A percentile compares a stretch with the other conserved stretches of the same genome.
These are phyloP conservation scores for Neocucurbitaria cava DNA, from an alignment of 2,329 filamentous ascomycete species.

Conservation along the genomic window DNA sequence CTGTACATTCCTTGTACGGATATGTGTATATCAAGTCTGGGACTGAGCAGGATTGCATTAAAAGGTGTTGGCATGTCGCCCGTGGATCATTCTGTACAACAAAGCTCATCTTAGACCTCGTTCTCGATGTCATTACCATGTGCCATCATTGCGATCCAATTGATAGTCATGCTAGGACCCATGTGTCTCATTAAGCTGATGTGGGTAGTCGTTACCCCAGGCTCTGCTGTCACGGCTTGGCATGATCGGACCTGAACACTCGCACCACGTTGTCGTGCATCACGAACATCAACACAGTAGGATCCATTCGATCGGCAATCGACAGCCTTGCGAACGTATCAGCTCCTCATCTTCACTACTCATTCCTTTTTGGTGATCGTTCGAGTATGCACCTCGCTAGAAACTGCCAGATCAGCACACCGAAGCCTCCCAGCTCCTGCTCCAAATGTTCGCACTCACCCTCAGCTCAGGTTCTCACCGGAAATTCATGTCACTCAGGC, in stretches of 20 bases:
- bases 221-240: conserved; percentile 5
- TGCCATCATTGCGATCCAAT: not conserved
- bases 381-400: too few species aligned
- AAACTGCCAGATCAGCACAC: too few species aligned
- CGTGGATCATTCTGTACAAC: not conserved
- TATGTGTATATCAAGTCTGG: conserved; percentile 20
- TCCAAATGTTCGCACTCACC: not conserved
- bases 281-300: not conserved
- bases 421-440: not conserved
- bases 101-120: not conserved
- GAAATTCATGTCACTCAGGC: not conserved
- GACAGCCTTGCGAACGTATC: not conserved
- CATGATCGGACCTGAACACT: conserved; percentile 1
- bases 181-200: not conserved
- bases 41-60: conserved; percentile 7
- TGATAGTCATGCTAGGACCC: not conserved
- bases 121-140: not conserved
- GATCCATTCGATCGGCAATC: not conserved
- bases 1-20: conserved; percentile 20
- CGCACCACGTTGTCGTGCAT: not conserved
- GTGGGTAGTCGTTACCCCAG: conserved; percentile 7
- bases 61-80: conserved; percentile 10
- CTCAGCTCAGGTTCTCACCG: conserved; percentile 12
- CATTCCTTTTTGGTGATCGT: too few species aligned
- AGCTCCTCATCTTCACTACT: too few species aligned